Evolutionary conservation across 2,329 filamentous ascomycete genomes (phyloP).

Genomic region (Massarina eburnea): DNA sequence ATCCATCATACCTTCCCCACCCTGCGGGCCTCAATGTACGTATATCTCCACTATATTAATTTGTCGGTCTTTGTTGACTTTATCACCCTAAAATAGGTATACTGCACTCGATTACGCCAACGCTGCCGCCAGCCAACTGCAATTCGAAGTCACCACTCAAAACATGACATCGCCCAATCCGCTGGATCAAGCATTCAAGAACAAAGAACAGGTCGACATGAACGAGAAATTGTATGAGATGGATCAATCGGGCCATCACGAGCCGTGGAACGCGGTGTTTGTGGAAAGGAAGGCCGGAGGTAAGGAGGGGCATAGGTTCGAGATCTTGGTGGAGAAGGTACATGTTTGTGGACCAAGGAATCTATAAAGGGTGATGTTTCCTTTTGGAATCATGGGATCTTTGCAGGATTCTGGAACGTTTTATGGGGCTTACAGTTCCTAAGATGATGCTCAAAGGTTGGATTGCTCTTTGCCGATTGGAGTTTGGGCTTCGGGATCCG

Average conservation of each 20-base stretch:
- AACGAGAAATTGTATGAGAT: conserved; percentile 15
- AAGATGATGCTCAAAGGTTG: too few species aligned
- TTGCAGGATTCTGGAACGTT: too few species aligned
- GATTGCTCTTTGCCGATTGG: too few species aligned
- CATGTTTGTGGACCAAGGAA: conserved; percentile 31
- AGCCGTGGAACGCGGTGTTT: conserved; percentile 10
- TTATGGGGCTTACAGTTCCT: too few species aligned
- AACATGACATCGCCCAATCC: conserved; percentile 12
- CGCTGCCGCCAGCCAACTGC: conserved; percentile 24
- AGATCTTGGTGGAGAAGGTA: conserved; percentile 24
- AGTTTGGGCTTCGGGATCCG: too few species aligned
- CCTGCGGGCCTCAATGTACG: conserved; percentile 20
- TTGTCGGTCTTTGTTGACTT: too few species aligned
- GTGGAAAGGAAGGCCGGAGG: conserved; percentile 30
- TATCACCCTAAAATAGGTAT: too few species aligned
- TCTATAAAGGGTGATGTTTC: too few species aligned
- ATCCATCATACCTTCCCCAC: conserved; percentile 14
- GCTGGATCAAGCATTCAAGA: conserved; percentile 13
- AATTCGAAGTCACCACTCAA: conserved; percentile 28
- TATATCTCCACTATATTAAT: too few species aligned
- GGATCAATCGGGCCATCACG: not conserved
- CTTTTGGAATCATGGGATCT: too few species aligned
- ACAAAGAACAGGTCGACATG: conserved; percentile 6
- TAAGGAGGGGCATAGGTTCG: conserved; percentile 17
- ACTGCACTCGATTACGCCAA: conserved; percentile 28